phyloP scores from a whole-genome alignment of 345 rosid genomes.

The Eucalyptus marginata region DNA sequence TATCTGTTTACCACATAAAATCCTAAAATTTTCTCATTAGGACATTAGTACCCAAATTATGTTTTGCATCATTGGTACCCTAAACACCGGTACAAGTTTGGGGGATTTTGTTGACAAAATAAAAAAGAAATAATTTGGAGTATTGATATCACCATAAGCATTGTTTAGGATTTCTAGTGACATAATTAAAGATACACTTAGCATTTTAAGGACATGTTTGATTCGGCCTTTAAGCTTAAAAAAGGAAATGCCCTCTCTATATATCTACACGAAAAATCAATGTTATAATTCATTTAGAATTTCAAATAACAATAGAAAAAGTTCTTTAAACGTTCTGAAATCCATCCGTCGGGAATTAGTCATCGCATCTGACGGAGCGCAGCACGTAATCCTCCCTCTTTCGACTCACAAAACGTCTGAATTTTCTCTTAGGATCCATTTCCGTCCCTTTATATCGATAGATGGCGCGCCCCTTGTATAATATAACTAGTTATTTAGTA shows the following conservation, averaged over 20 bases:
- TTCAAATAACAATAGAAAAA: no score
- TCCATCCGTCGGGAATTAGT: neutral
- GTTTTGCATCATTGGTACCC: fast-evolving
- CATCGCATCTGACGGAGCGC: neutral
- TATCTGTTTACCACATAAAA: neutral
- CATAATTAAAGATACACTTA: no score
- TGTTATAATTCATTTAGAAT: no score
- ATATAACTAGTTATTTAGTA: neutral
- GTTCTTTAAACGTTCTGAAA: neutral
- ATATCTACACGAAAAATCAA: no score
- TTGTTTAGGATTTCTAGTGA: neutral
- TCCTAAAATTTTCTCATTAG: neutral
- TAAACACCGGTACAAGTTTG: neutral
- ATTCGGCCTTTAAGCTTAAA: neutral
- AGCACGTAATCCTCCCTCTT: neutral
- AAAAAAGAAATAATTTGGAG: fast-evolving
- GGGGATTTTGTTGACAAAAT: neutral
- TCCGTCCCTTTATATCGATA: neutral
- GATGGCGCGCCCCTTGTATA: neutral
- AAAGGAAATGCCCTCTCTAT: neutral
- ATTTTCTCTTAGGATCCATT: neutral
- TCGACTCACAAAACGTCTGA: neutral
- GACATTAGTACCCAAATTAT: neutral
- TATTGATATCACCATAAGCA: no score
- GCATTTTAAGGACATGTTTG: neutral